Conservation (phyloP, 2,329 filamentous ascomycete genomes). For the Ascochyta fabae region DNA sequence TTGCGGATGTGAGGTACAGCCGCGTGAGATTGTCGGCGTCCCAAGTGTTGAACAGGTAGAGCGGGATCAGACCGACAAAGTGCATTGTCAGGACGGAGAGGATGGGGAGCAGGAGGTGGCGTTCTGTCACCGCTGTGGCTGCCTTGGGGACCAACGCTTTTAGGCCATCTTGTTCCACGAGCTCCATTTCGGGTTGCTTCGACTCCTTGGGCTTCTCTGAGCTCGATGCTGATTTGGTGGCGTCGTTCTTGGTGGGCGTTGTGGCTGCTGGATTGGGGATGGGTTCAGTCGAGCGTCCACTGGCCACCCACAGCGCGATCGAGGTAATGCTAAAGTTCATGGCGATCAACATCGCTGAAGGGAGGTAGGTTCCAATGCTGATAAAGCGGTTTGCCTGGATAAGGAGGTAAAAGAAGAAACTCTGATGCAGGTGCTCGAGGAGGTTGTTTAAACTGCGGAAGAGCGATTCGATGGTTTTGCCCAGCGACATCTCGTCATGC, state of each 20-base stretch:
- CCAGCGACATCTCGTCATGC: constrained; percentile 98
- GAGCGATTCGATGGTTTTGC: constrained; percentile 84
- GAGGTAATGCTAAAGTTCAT: constrained; percentile 96
- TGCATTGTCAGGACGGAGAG: constrained; percentile 75
- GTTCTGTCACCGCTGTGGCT: constrained; percentile 57
- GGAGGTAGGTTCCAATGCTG: constrained; percentile 96
- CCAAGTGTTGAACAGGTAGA: constrained; percentile 85
- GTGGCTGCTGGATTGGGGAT: constrained; percentile 37
- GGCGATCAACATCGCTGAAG: constrained; percentile 95
- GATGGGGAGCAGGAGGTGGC: constrained; percentile 75
- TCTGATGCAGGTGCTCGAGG: constrained; percentile 95
- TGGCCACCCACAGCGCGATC: constrained; percentile 91
- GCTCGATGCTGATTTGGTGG: constrained; percentile 40
- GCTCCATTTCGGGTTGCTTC: constrained; percentile 22
- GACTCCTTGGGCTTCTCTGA: constrained; percentile 59
- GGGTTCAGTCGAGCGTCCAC: constrained; percentile 59
- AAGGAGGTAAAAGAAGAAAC: constrained; percentile 98
- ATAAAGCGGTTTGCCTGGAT: constrained; percentile 93
- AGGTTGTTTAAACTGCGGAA: constrained; percentile 96
- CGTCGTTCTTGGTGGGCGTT: constrained; percentile 12
- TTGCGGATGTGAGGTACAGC: constrained; percentile 41
- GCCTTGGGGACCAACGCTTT: constrained; percentile 49
- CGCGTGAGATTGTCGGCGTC: constrained; percentile 55
- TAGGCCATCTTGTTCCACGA: constrained; percentile 46
- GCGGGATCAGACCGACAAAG: constrained; percentile 77